Conservation (phyloP, 176 grass and related monocot genomes). For the Ananas comosus region DNA sequence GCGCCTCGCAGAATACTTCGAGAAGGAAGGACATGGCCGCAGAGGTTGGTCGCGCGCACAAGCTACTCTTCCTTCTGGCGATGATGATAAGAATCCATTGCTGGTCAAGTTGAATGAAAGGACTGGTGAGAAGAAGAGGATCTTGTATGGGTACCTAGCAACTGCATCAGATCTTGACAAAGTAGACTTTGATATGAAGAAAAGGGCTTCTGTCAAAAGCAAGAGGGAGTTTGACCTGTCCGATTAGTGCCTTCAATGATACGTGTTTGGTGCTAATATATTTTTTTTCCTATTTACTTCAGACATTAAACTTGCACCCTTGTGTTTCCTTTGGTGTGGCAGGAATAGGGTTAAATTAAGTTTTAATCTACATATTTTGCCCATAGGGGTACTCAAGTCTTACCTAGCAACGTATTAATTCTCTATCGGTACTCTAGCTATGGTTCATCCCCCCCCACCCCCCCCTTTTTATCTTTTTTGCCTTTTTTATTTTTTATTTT, state of each 20-base stretch:
- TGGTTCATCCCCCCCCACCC: no score
- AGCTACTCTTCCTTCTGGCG: constrained; percentile 27
- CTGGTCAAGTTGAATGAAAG: constrained; percentile 58
- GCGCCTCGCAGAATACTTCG: constrained; percentile 55
- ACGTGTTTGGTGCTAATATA: neutral
- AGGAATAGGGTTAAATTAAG: neutral
- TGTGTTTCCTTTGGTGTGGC: neutral
- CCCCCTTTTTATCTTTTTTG: no score
- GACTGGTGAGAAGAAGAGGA: constrained; percentile 72
- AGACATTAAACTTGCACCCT: neutral
- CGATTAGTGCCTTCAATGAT: constrained; percentile 34
- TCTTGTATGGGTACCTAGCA: constrained; percentile 83
- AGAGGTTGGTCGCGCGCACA: constrained; percentile 51
- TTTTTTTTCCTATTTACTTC: neutral
- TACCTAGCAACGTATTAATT: no score
- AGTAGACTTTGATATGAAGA: constrained; percentile 74
- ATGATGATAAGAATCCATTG: constrained; percentile 63
- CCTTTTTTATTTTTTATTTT: no score
- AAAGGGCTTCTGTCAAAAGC: constrained; percentile 75
- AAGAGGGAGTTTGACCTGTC: constrained; percentile 70
- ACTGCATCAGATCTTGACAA: constrained; percentile 60
- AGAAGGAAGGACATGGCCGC: constrained; percentile 64
- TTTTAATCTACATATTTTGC: neutral
- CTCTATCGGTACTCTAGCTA: no score
- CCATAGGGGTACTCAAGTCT: neutral